These are phyloP conservation scores for Fomitiporia mediterranea DNA, from an alignment of 1,284 basidiomycete genomes.

Conservation along the genomic window DNA sequence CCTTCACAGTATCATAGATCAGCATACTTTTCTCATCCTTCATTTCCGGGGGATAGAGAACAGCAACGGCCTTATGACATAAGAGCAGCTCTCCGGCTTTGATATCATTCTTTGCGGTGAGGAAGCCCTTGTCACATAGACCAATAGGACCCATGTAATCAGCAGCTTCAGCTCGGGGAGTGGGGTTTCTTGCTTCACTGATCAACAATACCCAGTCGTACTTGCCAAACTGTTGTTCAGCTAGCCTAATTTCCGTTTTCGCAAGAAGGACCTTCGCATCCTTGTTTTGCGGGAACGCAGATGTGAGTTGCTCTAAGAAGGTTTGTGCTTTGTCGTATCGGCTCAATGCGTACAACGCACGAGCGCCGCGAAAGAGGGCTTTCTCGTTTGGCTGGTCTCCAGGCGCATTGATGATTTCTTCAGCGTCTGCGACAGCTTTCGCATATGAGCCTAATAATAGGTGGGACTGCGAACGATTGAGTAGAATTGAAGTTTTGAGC, in stretches of 20 bases:
- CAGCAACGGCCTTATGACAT: constrained; percentile 12
- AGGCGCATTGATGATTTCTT: constrained; percentile 2
- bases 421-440: constrained; percentile 1
- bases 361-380: constrained; percentile 16
- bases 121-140: constrained; percentile 1
- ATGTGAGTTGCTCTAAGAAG: constrained; percentile 8
- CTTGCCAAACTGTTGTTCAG: constrained; percentile 14
- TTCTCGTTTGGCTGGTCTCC: constrained; percentile 15
- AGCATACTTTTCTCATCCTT: constrained; percentile 7
- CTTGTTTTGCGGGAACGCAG: constrained; percentile 12
- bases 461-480: constrained; percentile 19
- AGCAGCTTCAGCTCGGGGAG: constrained; percentile 12
- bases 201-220: constrained; percentile 16
- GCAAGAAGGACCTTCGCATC: constrained; percentile 6
- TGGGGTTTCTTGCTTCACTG: constrained; percentile 12
- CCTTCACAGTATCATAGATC: constrained; percentile 11
- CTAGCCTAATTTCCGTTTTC: constrained; percentile 7
- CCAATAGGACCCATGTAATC: constrained; percentile 12
- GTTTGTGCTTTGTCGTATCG: constrained; percentile 6
- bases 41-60: constrained; percentile 15
- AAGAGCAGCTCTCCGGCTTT: constrained; percentile 19
- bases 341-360: constrained; percentile 13
- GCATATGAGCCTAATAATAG: constrained; percentile 5
- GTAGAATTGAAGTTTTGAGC: constrained; percentile 12
- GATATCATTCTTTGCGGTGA: not conserved